Conservation (phyloP, 2,329 filamentous ascomycete genomes). For the Calonectria pauciramosa region DNA sequence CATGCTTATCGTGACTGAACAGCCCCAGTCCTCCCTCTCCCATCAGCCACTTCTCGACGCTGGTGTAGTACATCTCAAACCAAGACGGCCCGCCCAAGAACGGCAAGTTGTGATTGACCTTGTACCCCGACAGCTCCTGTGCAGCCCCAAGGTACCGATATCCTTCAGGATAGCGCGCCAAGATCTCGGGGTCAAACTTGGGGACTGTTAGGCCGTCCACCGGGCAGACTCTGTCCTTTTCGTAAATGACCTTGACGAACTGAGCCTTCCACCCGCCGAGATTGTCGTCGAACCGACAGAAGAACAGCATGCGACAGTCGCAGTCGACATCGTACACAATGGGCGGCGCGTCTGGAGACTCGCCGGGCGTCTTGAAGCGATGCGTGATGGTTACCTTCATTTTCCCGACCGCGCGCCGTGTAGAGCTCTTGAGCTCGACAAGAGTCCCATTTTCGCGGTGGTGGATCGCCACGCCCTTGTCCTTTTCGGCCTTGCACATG, state of each 20-base stretch:
- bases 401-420: background rate
- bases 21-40: background rate
- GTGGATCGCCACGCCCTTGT: background rate
- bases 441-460: conserved; percentile 3
- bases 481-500: background rate
- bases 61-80: conserved; percentile 7
- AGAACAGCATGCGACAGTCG: conserved; percentile 14
- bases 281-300: background rate
- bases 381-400: conserved; percentile 13
- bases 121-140: background rate
- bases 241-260: background rate
- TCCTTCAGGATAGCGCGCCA: background rate
- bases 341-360: background rate
- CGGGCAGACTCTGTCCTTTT: background rate
- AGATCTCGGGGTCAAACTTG: background rate
- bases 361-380: background rate
- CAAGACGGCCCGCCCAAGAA: background rate
- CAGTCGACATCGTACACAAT: conserved; percentile 3
- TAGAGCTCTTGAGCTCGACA: background rate
- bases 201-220: background rate
- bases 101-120: background rate
- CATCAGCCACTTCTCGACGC: background rate
- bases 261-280: conserved; percentile 11
- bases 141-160: background rate
- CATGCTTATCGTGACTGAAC: background rate